Percentiles rank a stretch among this genome's conserved stretches.
phyloP scores from a whole-genome alignment of 2,329 filamentous ascomycete genomes.

The Beauveria australis region DNA sequence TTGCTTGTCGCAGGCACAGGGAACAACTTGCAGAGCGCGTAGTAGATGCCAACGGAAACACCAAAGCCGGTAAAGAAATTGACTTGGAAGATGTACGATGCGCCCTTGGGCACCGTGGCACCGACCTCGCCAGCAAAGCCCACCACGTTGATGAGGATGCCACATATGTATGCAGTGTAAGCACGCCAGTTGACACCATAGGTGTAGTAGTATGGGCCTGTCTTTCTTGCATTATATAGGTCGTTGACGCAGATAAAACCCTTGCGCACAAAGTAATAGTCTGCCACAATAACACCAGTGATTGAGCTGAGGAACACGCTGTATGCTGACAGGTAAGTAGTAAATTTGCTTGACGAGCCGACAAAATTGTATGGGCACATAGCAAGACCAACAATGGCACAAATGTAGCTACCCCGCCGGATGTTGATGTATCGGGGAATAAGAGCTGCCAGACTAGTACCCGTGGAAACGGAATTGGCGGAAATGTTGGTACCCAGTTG shows the following conservation, averaged over 20 bases:
- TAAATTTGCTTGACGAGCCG: slow-evolving; percentile 70
- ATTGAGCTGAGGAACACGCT: slow-evolving; percentile 91
- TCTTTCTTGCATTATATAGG: slow-evolving; percentile 64
- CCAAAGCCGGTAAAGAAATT: slow-evolving; percentile 87
- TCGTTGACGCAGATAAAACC: slow-evolving; percentile 74
- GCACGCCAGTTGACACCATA: slow-evolving; percentile 75
- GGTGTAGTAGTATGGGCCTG: slow-evolving; percentile 64
- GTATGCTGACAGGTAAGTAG: slow-evolving; percentile 85
- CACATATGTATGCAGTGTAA: slow-evolving; percentile 72
- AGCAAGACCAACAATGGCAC: slow-evolving; percentile 67
- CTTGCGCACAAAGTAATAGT: slow-evolving; percentile 80
- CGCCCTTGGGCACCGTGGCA: slow-evolving; percentile 61
- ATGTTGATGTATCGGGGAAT: slow-evolving; percentile 77
- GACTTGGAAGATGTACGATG: slow-evolving; percentile 78
- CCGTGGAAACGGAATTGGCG: slow-evolving; percentile 76
- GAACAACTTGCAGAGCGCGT: slow-evolving; percentile 55
- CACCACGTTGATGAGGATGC: slow-evolving; percentile 84
- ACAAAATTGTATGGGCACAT: slow-evolving; percentile 86
- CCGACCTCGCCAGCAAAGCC: slow-evolving; percentile 82
- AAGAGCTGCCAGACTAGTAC: slow-evolving; percentile 74
- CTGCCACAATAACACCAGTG: slow-evolving; percentile 79
- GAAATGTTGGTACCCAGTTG: slow-evolving; percentile 84
- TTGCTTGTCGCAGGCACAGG: slow-evolving; percentile 69
- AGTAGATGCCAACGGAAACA: slow-evolving; percentile 61
- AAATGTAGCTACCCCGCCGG: slow-evolving; percentile 79